Evolutionary conservation across 192 early-diverging fungal genomes (phyloP).

Genomic region (Gigaspora rosea): DNA sequence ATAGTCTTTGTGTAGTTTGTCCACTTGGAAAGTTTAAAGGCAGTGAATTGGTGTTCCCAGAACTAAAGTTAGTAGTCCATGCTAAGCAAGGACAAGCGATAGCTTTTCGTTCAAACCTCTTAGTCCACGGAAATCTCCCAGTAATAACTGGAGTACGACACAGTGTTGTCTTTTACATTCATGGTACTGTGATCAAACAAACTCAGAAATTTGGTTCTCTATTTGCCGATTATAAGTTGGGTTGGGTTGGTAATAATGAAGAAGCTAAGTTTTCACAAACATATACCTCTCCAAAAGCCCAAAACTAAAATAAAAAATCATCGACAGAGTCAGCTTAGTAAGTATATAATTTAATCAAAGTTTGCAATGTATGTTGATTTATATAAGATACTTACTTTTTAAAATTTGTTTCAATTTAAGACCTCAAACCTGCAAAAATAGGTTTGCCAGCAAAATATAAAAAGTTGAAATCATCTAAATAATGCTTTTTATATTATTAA

Average conservation of each 20-base stretch:
- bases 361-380: not conserved
- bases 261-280: too few relatives aligned
- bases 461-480: too few relatives aligned
- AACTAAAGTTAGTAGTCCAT: too few relatives aligned
- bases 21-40: not conserved
- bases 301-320: not conserved
- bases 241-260: too few relatives aligned
- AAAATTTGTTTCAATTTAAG: not conserved
- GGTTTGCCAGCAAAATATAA: too few relatives aligned
- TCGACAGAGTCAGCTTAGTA: not conserved
- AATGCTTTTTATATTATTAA: too few relatives aligned
- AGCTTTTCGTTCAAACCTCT: too few relatives aligned
- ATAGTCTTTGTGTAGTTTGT: conserved; percentile 23
- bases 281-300: not conserved
- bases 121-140: not conserved
- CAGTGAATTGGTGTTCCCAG: too few relatives aligned
- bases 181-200: conserved; percentile 8
- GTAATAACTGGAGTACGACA: not conserved
- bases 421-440: not conserved
- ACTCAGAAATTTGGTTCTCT: too few relatives aligned
- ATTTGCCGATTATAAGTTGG: too few relatives aligned
- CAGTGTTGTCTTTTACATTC: conserved; percentile 28
- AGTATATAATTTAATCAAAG: not conserved
- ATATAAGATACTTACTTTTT: too few relatives aligned
- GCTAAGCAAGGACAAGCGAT: too few relatives aligned